A percentile compares a stretch with the other conserved stretches of the same genome.
Conservation (phyloP, 805 yeast species). For the Brettanomyces custersianus region DNA sequence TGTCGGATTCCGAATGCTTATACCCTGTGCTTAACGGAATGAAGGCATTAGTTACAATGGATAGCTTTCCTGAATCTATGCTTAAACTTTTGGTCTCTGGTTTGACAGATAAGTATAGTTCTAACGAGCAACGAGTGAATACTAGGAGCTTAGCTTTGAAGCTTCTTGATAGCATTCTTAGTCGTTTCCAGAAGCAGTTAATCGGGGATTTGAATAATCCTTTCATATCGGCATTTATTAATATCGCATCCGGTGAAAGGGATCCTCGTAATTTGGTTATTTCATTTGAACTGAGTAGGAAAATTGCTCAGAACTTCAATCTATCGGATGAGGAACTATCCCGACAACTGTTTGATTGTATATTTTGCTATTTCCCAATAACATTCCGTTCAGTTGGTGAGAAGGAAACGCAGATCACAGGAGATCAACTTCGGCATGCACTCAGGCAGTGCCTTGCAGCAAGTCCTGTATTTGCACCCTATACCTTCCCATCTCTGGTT, state of each 20-base stretch:
- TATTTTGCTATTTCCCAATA: constrained; percentile 94
- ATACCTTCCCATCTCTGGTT: constrained; percentile 65
- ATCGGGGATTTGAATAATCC: constrained; percentile 25
- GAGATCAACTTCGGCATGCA: constrained; percentile 55
- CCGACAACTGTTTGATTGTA: constrained; percentile 79
- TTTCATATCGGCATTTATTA: constrained; percentile 50
- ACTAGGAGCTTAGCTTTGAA: constrained; percentile 52
- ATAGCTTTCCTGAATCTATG: constrained; percentile 33
- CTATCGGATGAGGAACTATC: constrained; percentile 38
- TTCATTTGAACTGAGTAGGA: constrained; percentile 50
- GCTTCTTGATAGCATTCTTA: constrained; percentile 32
- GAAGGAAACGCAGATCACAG: constrained; percentile 78
- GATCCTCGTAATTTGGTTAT: constrained; percentile 82
- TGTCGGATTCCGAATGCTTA: constrained; percentile 54
- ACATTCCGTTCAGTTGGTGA: constrained; percentile 88
- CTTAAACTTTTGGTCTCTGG: constrained; percentile 29
- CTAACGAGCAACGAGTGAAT: constrained; percentile 51
- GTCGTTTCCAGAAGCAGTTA: constrained; percentile 18
- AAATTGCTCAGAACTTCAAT: constrained; percentile 35
- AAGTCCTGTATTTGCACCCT: constrained; percentile 55
- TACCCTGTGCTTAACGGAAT: constrained; percentile 48
- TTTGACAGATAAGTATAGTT: constrained; percentile 36
- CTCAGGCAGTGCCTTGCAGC: constrained; percentile 58
- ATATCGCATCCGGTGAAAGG: constrained; percentile 78
- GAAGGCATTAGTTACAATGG: constrained; percentile 40